phyloP scores from a whole-genome alignment of 345 rosid genomes.

The Geranium brycei region DNA sequence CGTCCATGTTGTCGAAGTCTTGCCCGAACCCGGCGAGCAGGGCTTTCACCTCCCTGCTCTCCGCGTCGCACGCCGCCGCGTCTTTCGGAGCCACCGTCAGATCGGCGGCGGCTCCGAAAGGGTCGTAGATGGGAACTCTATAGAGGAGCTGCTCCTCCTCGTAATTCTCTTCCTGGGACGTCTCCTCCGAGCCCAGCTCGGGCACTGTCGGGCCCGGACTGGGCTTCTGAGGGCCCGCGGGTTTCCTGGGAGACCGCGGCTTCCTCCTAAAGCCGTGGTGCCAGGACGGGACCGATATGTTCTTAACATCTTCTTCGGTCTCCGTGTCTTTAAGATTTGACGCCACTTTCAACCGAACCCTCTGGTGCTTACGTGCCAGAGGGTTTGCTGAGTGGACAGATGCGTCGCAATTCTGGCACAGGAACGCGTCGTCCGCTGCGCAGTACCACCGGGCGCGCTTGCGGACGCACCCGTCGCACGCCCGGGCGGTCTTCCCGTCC shows the following conservation, averaged over 20 bases:
- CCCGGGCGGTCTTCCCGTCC: conserved; percentile 74
- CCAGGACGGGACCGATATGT: conserved; percentile 39
- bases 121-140: conserved; percentile 73
- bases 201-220: conserved; percentile 44
- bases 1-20: conserved; percentile 24
- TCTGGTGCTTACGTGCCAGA: conserved; percentile 69
- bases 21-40: neutral
- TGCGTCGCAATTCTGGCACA: conserved; percentile 77
- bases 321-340: conserved; percentile 23
- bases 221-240: conserved; percentile 1
- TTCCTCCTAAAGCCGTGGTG: conserved; percentile 69
- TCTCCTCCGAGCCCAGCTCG: conserved; percentile 55
- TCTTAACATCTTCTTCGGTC: neutral
- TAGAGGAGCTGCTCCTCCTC: conserved; percentile 73
- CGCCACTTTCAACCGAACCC: conserved; percentile 59
- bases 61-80: conserved; percentile 3
- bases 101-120: conserved; percentile 36
- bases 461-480: conserved; percentile 72
- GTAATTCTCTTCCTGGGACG: conserved; percentile 20
- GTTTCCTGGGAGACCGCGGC: conserved; percentile 43
- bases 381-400: conserved; percentile 82
- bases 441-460: conserved; percentile 86
- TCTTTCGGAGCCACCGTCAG: conserved; percentile 9
- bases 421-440: conserved; percentile 92
- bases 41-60: conserved; percentile 8